Evolutionary conservation across 495 filamentous ascomycete species (phyloP).

Genomic region (Tuber indicum): DNA sequence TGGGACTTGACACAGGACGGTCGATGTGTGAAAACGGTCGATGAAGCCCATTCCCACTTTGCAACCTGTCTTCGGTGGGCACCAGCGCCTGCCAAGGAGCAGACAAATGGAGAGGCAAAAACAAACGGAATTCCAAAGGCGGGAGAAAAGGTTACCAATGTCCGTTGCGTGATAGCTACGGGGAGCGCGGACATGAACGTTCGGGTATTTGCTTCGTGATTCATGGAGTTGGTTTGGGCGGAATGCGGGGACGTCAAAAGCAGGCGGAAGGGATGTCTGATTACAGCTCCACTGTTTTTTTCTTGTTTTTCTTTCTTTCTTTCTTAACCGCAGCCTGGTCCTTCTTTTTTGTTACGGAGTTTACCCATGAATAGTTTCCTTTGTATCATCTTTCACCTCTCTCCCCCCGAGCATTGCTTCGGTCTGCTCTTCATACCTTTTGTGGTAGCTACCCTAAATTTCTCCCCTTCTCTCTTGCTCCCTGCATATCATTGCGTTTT

Average conservation of each 20-base stretch:
- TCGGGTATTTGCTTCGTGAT: constrained; percentile 52
- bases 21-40: constrained; percentile 74
- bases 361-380: constrained; percentile 30
- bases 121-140: constrained; percentile 52
- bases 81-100: constrained; percentile 63
- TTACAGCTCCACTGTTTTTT: constrained; percentile 11
- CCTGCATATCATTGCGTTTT: neutral
- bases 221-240: neutral
- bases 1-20: constrained; percentile 93
- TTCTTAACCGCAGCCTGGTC: neutral
- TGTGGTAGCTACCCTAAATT: neutral
- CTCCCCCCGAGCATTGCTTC: constrained; percentile 1
- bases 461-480: neutral
- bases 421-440: constrained; percentile 2
- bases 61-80: constrained; percentile 87
- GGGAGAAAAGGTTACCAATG: constrained; percentile 43
- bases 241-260: neutral
- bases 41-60: constrained; percentile 78
- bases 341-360: constrained; percentile 30
- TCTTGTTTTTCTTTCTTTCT: constrained; percentile 12
- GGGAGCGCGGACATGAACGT: constrained; percentile 58
- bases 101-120: constrained; percentile 49
- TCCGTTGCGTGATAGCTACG: constrained; percentile 58
- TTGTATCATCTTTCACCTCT: constrained; percentile 3
- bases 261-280: constrained; percentile 8